These are phyloP conservation scores for Mortierella hygrophila DNA, from an alignment of 192 early-diverging fungal species.

Conservation along the genomic window DNA sequence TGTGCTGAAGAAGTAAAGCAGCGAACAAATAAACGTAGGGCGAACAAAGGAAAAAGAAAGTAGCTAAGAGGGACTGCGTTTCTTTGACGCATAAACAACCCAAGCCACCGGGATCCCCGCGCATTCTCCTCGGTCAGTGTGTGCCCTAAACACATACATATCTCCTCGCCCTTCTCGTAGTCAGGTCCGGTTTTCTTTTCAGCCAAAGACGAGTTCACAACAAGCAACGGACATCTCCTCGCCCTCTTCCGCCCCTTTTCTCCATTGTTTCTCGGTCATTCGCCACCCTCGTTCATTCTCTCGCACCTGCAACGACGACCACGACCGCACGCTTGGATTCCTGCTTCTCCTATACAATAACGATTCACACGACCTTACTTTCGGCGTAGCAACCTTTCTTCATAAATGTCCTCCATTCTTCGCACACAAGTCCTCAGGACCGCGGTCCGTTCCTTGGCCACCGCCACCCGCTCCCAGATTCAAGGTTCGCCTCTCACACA, in stretches of 20 bases:
- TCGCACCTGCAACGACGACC: neutral
- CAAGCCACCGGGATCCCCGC: constrained; percentile 50
- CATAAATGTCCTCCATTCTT: constrained; percentile 36
- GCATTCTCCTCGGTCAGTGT: neutral
- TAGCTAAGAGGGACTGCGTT: constrained; percentile 11
- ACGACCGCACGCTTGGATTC: neutral
- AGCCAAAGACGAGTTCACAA: neutral
- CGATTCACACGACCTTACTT: neutral
- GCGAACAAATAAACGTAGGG: neutral
- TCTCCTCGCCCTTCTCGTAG: neutral
- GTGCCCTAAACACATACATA: neutral
- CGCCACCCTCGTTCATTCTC: neutral
- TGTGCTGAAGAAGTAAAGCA: neutral
- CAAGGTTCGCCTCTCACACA: constrained; percentile 22
- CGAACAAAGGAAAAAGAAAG: constrained; percentile 4
- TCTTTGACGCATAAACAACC: constrained; percentile 17
- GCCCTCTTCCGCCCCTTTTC: neutral
- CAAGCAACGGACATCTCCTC: neutral
- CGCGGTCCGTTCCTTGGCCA: constrained; percentile 28
- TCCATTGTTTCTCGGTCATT: neutral
- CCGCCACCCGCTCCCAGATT: constrained; percentile 32
- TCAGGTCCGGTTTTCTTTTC: constrained; percentile 4
- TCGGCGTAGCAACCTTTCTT: neutral
- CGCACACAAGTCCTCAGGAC: constrained; percentile 44
- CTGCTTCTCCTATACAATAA: neutral